Evolutionary conservation across 2,329 filamentous ascomycete species (phyloP).

Genomic region (Neonectria magnoliae): DNA sequence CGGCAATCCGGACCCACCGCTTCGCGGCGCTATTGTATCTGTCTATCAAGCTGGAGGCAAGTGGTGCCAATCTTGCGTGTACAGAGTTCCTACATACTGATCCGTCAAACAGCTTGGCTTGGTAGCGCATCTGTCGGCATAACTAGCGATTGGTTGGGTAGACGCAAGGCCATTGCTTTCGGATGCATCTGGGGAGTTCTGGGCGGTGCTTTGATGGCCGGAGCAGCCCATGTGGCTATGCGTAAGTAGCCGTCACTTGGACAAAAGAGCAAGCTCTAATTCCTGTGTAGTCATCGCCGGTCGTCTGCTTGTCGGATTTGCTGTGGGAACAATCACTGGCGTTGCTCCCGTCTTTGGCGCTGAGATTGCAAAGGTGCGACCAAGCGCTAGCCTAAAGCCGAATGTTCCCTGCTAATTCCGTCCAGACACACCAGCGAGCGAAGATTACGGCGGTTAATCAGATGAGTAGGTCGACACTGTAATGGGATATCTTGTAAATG

Average conservation of each 20-base stretch:
- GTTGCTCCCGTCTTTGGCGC: conserved; percentile 54
- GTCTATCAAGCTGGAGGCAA: conserved; percentile 53
- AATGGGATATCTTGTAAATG: accelerated
- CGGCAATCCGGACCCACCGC: conserved; percentile 46
- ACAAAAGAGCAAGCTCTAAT: not conserved
- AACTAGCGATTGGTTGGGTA: conserved; percentile 50
- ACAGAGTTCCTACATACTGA: not conserved
- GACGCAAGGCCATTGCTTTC: conserved; percentile 53
- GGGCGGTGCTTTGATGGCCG: conserved; percentile 53
- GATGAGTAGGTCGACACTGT: conserved; percentile 47
- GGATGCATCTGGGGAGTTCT: conserved; percentile 53
- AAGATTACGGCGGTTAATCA: conserved; percentile 53
- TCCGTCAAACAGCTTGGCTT: conserved; percentile 46
- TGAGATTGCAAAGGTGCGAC: conserved; percentile 52
- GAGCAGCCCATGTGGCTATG: conserved; percentile 53
- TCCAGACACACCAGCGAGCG: conserved; percentile 49
- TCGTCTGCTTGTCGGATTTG: conserved; percentile 51
- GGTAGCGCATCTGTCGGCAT: conserved; percentile 53
- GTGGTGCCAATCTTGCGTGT: not conserved
- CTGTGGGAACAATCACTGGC: conserved; percentile 53
- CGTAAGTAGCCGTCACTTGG: conserved; percentile 35
- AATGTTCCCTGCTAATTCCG: not conserved
- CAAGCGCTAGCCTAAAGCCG: not conserved
- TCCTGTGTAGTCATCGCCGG: conserved; percentile 47
- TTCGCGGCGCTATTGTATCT: conserved; percentile 53